Evolutionary conservation across 2,329 filamentous ascomycete genomes (phyloP).

Genomic region (Alternaria infectoria): DNA sequence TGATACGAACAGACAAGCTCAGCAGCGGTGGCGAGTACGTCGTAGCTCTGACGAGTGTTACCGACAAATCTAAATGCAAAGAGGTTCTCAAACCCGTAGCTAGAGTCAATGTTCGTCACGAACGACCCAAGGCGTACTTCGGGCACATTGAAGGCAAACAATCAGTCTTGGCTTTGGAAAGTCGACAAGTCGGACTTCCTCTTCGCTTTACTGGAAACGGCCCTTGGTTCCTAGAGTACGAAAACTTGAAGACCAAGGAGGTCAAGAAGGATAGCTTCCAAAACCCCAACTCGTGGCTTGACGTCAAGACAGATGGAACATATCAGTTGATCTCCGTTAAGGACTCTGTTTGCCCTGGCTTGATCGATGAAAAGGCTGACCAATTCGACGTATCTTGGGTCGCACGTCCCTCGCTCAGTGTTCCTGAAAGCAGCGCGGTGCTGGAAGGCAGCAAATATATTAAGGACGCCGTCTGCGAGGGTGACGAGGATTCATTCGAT

Average conservation of each 20-base stretch:
- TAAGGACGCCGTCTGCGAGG: constrained; percentile 89
- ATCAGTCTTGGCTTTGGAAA: constrained; percentile 76
- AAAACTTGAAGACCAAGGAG: constrained; percentile 64
- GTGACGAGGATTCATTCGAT: constrained; percentile 89
- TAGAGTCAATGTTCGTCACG: constrained; percentile 84
- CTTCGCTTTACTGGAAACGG: constrained; percentile 83
- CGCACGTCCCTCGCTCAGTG: constrained; percentile 73
- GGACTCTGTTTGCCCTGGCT: constrained; percentile 82
- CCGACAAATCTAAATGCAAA: constrained; percentile 85
- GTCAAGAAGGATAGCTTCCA: constrained; percentile 57
- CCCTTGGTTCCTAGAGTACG: constrained; percentile 82
- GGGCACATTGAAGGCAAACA: constrained; percentile 83
- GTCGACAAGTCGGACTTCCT: constrained; percentile 74
- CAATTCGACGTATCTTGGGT: constrained; percentile 86
- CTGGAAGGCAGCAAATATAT: constrained; percentile 62
- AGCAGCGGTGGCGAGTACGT: constrained; percentile 88
- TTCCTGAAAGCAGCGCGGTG: constrained; percentile 69
- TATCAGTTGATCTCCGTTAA: constrained; percentile 81
- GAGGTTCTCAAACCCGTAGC: constrained; percentile 83
- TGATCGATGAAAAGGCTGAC: constrained; percentile 74
- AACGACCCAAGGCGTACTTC: constrained; percentile 86
- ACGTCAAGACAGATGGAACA: constrained; percentile 70
- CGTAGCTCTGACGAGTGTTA: constrained; percentile 81
- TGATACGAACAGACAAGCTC: constrained; percentile 77
- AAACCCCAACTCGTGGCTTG: constrained; percentile 70